Evolutionary conservation across 352 stramenopile species (phyloP).

Genomic region (Pseudoperonospora humuli): DNA sequence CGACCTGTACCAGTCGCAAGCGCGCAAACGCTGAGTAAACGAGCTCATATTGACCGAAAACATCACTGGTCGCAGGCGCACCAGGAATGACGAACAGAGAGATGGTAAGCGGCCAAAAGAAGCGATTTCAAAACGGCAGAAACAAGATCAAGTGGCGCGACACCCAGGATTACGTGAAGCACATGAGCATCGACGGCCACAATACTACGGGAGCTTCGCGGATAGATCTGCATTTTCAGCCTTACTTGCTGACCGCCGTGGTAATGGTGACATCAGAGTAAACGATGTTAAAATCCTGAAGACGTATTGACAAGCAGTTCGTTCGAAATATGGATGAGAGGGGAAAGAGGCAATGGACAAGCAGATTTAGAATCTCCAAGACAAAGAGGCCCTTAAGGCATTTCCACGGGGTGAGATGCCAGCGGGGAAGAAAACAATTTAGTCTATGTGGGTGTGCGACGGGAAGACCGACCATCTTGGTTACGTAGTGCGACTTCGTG

Average conservation of each 20-base stretch:
- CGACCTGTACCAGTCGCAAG: too few species aligned
- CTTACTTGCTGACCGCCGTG: background rate
- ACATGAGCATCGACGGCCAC: too few species aligned
- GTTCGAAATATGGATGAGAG: background rate
- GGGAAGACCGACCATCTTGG: slow-evolving; percentile 1
- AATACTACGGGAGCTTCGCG: too few species aligned
- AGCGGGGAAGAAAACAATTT: background rate
- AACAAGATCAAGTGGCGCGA: too few species aligned
- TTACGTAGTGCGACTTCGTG: slow-evolving; percentile 4
- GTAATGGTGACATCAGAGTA: background rate
- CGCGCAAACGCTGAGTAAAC: too few species aligned
- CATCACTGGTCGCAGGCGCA: too few species aligned
- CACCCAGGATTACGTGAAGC: too few species aligned
- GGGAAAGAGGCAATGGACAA: background rate
- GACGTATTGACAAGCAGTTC: background rate
- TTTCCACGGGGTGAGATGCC: background rate
- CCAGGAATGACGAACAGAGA: too few species aligned
- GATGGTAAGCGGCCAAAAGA: too few species aligned
- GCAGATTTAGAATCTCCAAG: background rate
- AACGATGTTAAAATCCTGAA: background rate
- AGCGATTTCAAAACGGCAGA: too few species aligned
- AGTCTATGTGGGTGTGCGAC: slow-evolving; percentile 6
- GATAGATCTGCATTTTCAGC: background rate
- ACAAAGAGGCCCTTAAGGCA: background rate
- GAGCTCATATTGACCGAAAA: too few species aligned